phyloP scores from a whole-genome alignment of 257 asterid genomes.

The Cinchona pubescens region DNA sequence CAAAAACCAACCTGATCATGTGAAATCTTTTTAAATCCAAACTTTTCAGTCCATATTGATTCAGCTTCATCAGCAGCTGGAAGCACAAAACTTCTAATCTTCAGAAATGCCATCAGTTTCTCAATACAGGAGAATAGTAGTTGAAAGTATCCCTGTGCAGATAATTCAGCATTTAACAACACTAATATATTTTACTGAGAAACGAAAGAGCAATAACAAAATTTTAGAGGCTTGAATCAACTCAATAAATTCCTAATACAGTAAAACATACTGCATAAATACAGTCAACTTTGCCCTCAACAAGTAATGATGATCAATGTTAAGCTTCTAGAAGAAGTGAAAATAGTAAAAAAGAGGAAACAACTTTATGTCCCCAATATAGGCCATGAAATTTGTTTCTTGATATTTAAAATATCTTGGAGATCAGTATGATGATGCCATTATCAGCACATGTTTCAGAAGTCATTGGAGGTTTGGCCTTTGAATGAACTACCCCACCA shows the following conservation, averaged over 20 bases:
- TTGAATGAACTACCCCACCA: background rate
- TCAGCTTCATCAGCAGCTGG: slow-evolving; percentile 89
- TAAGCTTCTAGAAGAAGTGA: background rate
- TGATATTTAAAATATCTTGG: background rate
- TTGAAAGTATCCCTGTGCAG: slow-evolving; percentile 84
- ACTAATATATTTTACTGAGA: background rate
- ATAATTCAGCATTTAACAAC: slow-evolving; percentile 18
- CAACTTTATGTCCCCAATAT: background rate
- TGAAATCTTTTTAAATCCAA: slow-evolving; percentile 65
- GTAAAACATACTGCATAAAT: background rate
- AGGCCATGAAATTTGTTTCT: background rate
- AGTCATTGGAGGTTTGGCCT: background rate
- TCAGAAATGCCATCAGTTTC: slow-evolving; percentile 67
- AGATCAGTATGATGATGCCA: background rate
- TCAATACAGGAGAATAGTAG: slow-evolving; percentile 70
- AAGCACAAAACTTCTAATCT: slow-evolving; percentile 67
- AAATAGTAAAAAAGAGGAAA: background rate
- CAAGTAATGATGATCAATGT: no score
- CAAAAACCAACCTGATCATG: slow-evolving; percentile 53
- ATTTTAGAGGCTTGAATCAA: background rate
- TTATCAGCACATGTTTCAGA: background rate
- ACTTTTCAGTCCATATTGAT: slow-evolving; percentile 89
- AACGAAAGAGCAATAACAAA: background rate
- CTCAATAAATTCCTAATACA: background rate
- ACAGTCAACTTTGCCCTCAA: background rate